Evolutionary conservation across 345 rosid species (phyloP), one percentile per base, ranked within the genome.

Genomic region (Syzygium oleosum): DNA sequence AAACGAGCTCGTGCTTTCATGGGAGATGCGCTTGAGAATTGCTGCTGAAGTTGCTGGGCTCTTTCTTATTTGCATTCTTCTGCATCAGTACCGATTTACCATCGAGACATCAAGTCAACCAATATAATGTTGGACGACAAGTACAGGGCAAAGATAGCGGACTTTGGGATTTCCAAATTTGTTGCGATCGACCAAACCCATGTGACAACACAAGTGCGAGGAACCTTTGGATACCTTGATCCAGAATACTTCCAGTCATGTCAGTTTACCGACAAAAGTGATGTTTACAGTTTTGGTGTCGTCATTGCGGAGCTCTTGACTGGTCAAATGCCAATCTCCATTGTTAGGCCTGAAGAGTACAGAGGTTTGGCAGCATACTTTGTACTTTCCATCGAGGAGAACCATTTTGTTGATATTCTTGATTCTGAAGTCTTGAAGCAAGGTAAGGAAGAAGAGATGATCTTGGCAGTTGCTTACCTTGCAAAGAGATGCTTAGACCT

Each of bases 401-500:
- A 52, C 53, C 84, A 12, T 9, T 34, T 73, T 73, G 85, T 88
- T 29, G 73, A 85, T 31, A 51, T 73, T 31, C 87, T 88, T 5
- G 87, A 88, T 56, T 12, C 85, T 41, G 25, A 58, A 13, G 87
- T 88, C 38, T 27, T 85, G 13, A 73, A 12, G 51, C 68, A 88
- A 41, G 89, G 73, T 53, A 23, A 38, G 21, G 25, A 43, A 55
- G 87, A 88, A 49, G 84, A 85, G 19, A 79, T 58, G 9, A 6
- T 43, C 46, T 43, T 3, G 29, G 59, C 52, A 17, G 41, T 85
- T 31, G 85, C 84, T 2, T 56, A 68, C 38, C 51, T 88, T 84
- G 89, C 89, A 85, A 53, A 46, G 55, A 85, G 86, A 85, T 85
- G 86, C 68, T 34, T 85, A 38, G 49, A 85, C 38, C 34, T 85